Evolutionary conservation across 768 basidiomycete genomes (phyloP), one percentile per base, ranked within the genome.

Genomic region (Tephrocybe sp.): DNA sequence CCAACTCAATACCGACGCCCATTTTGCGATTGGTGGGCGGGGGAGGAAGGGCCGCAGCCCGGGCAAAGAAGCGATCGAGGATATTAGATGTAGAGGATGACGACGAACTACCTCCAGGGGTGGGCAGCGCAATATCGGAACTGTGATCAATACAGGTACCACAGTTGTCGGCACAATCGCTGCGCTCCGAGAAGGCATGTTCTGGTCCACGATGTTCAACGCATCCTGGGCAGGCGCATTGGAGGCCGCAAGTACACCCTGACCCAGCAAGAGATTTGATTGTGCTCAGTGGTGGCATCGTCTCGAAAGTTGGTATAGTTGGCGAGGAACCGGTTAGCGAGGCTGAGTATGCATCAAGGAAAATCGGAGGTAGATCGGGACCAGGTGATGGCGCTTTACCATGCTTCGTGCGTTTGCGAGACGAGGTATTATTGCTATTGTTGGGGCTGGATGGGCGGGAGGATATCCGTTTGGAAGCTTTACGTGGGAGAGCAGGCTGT

Each of bases 211-310:
- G 83, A 61, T 90, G 88, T 58, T 86, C 76, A 9, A 79, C 64
- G 61, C 88, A 91, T 28, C 87, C 87, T 0, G 87, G 87, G 65
- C 88, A 91, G 12, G 76, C 76, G 60, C 88, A 91, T 34, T 70
- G 68, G 37, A 80, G 65, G 25, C 87, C 87, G 61, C 88, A 90
- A 7, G 83, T 86, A 62, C 88, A 90, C 2, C 84, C 86, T 2
- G 86, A 77, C 12, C 81, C 84, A 1, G 85, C 84, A 11, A 85
- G 64, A 4, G 84, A 83, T 18, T 72, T 69, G 38, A 85, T 75
- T 37, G 73, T 69, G 58, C 77, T 81, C 60, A 86, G 76, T 1
- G 86, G 76, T 12, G 85, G 84, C 66, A 89, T 84, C 12, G 68
- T 65, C 20, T 75, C 72, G 55, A 84, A 88, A 14, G 71, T 64